Conservation (phyloP, 169 alveolate genomes). For the Babesia ovata region DNA sequence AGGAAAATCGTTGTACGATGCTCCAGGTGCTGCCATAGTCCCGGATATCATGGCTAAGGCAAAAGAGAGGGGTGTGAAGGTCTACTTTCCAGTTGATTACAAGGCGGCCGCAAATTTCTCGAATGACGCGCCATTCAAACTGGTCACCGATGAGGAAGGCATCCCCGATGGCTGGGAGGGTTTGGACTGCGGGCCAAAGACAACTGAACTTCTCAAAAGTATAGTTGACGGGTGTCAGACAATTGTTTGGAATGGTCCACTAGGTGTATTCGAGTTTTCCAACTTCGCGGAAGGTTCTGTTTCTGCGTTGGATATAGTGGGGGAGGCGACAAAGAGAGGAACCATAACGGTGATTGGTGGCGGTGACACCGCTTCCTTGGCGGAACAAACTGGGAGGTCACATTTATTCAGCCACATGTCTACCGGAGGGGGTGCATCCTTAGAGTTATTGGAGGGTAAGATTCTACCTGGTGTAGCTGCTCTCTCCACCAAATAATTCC, state of each 20-base stretch:
- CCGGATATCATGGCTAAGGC: conserved; percentile 93
- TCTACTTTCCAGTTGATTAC: conserved; percentile 93
- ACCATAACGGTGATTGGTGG: conserved; percentile 93
- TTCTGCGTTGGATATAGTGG: conserved; percentile 84
- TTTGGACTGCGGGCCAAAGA: conserved; percentile 94
- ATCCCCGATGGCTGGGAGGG: conserved; percentile 97
- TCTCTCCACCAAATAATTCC: conserved; percentile 71
- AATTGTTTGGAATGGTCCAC: conserved; percentile 96
- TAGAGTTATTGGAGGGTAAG: conserved; percentile 97
- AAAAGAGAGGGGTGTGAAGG: conserved; percentile 87
- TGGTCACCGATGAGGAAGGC: conserved; percentile 86
- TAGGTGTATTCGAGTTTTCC: conserved; percentile 93
- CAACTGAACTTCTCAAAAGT: conserved; percentile 80
- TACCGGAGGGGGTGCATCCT: conserved; percentile 99
- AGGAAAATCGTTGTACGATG: conserved; percentile 95
- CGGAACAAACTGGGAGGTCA: conserved; percentile 84
- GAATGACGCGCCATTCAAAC: conserved; percentile 83
- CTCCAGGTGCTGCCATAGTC: conserved; percentile 94
- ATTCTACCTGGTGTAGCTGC: conserved; percentile 94
- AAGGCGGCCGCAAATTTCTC: conserved; percentile 90
- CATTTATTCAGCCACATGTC: conserved; percentile 92
- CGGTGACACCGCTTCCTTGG: conserved; percentile 95
- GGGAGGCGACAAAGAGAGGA: conserved; percentile 90
- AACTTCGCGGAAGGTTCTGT: conserved; percentile 91
- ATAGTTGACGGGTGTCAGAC: conserved; percentile 87